Evolutionary conservation across 164 flowering plant genomes (phyloP).

Genomic region (Hamamelis virginiana): DNA sequence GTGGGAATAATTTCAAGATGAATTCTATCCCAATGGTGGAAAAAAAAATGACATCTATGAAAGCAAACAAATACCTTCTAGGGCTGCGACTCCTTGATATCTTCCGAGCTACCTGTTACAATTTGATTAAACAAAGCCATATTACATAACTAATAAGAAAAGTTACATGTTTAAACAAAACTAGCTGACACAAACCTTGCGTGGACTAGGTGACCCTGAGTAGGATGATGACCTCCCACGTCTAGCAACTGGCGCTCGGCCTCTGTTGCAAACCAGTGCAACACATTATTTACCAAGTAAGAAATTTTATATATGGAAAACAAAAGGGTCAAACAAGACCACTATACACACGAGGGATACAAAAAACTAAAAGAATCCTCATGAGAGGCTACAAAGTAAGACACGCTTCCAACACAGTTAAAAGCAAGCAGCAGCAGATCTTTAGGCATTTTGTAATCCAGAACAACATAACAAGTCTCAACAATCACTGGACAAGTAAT

Average conservation of each 20-base stretch:
- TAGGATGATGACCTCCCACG: conserved; percentile 86
- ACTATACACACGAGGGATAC: neutral
- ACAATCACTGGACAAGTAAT: no score
- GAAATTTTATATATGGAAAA: neutral
- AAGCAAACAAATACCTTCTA: conserved; percentile 52
- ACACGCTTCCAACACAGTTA: no score
- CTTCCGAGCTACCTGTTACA: conserved; percentile 54
- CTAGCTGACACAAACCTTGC: conserved; percentile 51
- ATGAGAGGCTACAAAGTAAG: no score
- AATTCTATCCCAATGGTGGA: no score
- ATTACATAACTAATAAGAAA: neutral
- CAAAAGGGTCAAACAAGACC: neutral
- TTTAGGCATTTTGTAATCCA: no score
- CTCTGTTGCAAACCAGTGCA: conserved; percentile 35
- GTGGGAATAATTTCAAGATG: no score
- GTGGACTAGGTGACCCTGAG: conserved; percentile 86
- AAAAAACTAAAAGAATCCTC: no score
- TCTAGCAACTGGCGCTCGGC: conserved; percentile 61
- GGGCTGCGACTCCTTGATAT: conserved; percentile 85
- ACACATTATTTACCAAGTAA: neutral
- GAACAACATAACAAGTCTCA: no score
- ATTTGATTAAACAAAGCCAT: neutral
- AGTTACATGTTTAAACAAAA: neutral
- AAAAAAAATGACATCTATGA: neutral
- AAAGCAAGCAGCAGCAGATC: no score